Conservation (phyloP, 2,329 filamentous ascomycete species). For the Botryotinia convoluta region DNA sequence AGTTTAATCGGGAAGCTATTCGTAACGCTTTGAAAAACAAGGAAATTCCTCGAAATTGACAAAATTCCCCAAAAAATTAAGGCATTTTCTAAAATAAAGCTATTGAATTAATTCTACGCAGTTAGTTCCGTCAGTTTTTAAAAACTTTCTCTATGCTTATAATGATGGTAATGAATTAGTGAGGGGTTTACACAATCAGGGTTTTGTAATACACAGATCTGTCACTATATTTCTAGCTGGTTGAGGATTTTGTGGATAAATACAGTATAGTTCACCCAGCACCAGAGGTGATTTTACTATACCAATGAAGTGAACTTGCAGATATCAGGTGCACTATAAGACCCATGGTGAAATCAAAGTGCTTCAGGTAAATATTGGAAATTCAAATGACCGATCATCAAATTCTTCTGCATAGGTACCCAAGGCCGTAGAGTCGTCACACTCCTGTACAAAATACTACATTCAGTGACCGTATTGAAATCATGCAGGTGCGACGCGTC, state of each 20-base stretch:
- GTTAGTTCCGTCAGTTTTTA: background rate
- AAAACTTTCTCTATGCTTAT: no score
- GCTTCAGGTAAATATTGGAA: background rate
- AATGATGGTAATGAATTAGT: background rate
- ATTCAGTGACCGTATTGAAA: background rate
- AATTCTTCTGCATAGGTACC: background rate
- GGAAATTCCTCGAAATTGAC: background rate
- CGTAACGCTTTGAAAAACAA: background rate
- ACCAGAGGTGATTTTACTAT: background rate
- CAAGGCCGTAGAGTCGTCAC: background rate
- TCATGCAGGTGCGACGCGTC: background rate
- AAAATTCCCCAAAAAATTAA: background rate
- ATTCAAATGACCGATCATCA: background rate
- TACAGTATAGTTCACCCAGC: background rate
- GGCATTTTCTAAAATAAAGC: accelerated
- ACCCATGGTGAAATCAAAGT: background rate
- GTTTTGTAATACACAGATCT: background rate
- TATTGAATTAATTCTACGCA: background rate
- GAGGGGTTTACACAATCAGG: background rate
- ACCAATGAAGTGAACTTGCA: background rate
- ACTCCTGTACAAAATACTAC: background rate
- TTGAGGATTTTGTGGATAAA: background rate
- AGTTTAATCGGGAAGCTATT: background rate
- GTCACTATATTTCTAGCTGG: background rate
- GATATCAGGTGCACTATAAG: background rate